These are phyloP conservation scores for Trematosphaeria pertusa DNA, from an alignment of 2,329 filamentous ascomycete species.

Conservation along the genomic window DNA sequence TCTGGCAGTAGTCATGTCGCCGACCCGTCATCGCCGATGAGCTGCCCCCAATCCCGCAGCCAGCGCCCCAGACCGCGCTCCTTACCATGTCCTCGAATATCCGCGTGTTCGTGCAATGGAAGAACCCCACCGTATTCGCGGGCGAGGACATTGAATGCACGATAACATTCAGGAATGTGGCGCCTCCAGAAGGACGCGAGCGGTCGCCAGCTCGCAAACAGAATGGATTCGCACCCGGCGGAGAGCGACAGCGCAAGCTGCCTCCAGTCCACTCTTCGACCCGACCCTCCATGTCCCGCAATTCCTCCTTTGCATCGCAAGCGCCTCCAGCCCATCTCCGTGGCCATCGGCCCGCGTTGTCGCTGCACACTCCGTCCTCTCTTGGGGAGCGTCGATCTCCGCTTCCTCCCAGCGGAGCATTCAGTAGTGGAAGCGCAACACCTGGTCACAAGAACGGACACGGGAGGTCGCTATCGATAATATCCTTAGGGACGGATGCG, in stretches of 20 bases:
- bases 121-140: slow-evolving; percentile 92
- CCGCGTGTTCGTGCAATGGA: slow-evolving; percentile 94
- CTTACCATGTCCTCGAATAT: slow-evolving; percentile 67
- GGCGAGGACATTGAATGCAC: slow-evolving; percentile 95
- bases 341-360: slow-evolving; percentile 74
- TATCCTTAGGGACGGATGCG: slow-evolving; percentile 56
- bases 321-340: slow-evolving; percentile 44
- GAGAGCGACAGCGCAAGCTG: slow-evolving; percentile 49
- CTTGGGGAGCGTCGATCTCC: slow-evolving; percentile 35
- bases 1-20: slow-evolving; percentile 35
- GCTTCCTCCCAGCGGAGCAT: slow-evolving; percentile 24
- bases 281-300: slow-evolving; percentile 42
- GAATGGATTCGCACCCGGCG: slow-evolving; percentile 45
- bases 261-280: slow-evolving; percentile 46
- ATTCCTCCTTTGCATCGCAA: slow-evolving; percentile 44
- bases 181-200: slow-evolving; percentile 53
- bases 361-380: slow-evolving; percentile 58
- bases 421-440: slow-evolving; percentile 32
- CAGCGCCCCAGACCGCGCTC: slow-evolving; percentile 30
- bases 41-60: slow-evolving; percentile 34
- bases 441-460: slow-evolving; percentile 49
- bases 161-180: slow-evolving; percentile 93
- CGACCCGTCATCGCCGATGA: slow-evolving; percentile 38
- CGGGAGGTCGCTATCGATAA: slow-evolving; percentile 57
- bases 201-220: slow-evolving; percentile 38